phyloP scores from a whole-genome alignment of 257 asterid species.

The Solanum pennellii region DNA sequence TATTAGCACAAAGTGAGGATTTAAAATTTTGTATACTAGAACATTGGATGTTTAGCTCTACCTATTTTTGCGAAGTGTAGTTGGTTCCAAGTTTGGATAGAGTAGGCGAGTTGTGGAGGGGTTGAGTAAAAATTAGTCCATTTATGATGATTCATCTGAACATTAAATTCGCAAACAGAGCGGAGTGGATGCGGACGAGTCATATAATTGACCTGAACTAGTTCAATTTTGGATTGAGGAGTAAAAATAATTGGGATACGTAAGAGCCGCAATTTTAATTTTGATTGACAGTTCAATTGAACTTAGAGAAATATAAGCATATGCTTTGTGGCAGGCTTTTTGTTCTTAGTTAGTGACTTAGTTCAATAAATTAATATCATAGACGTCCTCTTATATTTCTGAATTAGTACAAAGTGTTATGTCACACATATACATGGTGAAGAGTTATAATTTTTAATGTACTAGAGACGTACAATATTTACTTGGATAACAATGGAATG shows the following conservation, averaged over 20 bases:
- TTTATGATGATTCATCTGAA: background rate
- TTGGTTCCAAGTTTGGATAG: background rate
- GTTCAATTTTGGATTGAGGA: background rate
- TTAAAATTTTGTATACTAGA: background rate
- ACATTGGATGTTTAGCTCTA: background rate
- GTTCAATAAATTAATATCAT: background rate
- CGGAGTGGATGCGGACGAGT: background rate
- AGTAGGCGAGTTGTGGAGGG: background rate
- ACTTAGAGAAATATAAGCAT: background rate
- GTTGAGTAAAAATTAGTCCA: background rate
- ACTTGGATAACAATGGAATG: slow-evolving; percentile 12
- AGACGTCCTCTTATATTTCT: background rate
- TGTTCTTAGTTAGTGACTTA: background rate
- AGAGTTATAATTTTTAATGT: background rate
- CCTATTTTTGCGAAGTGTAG: background rate
- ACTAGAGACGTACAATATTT: background rate
- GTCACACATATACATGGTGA: background rate
- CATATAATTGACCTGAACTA: background rate
- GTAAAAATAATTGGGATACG: background rate
- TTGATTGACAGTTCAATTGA: background rate
- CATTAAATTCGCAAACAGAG: background rate
- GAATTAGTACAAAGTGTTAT: background rate
- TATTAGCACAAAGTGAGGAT: background rate
- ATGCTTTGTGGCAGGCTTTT: background rate
- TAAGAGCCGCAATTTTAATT: background rate